Percentiles rank a stretch among this genome's conserved stretches.
These are phyloP conservation scores for Eragrostis nindensis DNA, from an alignment of 176 grass and related monocot genomes.

Conservation along the genomic window DNA sequence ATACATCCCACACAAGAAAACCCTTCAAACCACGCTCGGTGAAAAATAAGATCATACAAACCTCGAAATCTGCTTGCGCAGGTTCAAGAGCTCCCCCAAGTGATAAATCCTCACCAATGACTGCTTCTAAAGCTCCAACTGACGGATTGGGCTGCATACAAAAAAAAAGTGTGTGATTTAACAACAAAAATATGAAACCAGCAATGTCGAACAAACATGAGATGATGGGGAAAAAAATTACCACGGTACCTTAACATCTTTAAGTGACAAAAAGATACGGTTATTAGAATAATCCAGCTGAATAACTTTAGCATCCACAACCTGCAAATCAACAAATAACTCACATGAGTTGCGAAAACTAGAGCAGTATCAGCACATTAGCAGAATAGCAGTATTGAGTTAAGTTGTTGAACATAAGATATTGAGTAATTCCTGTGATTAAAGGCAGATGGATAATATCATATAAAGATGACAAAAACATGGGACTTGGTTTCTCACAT, in stretches of 20 bases:
- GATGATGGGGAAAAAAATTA: no score
- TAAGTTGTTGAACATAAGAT: neutral
- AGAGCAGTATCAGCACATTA: slow-evolving; percentile 5
- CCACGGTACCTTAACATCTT: slow-evolving; percentile 68
- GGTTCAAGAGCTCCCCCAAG: slow-evolving; percentile 74
- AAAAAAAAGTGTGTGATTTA: neutral
- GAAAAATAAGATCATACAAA: slow-evolving; percentile 25
- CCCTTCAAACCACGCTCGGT: slow-evolving; percentile 8
- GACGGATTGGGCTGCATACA: slow-evolving; percentile 60
- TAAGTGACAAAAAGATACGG: slow-evolving; percentile 87
- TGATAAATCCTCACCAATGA: slow-evolving; percentile 65
- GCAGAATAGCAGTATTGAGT: neutral
- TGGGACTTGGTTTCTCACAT: neutral
- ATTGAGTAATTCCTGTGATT: neutral
- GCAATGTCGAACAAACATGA: neutral
- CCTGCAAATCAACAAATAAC: slow-evolving; percentile 52
- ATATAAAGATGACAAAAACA: neutral
- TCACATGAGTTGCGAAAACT: slow-evolving; percentile 25
- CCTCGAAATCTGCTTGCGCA: slow-evolving; percentile 77
- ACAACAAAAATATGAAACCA: neutral
- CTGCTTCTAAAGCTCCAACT: slow-evolving; percentile 64
- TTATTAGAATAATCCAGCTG: slow-evolving; percentile 74
- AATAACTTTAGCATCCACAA: slow-evolving; percentile 67
- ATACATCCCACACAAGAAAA: neutral
- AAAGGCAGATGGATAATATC: slow-evolving; percentile 12